These are phyloP conservation scores for Obba rivulosa DNA, from an alignment of 768 basidiomycete species.

Conservation along the genomic window DNA sequence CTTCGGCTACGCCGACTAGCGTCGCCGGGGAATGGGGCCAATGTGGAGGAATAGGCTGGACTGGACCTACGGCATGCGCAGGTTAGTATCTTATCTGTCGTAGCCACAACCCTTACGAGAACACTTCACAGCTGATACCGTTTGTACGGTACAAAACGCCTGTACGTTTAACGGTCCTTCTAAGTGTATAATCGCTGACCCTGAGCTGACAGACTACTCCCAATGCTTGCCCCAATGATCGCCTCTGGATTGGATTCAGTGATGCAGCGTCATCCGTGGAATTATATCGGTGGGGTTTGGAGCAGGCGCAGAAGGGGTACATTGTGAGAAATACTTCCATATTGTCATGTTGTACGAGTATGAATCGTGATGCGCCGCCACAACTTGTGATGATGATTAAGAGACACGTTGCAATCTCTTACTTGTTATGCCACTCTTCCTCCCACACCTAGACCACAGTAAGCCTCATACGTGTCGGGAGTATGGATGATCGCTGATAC, in stretches of 20 bases:
- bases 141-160: slow-evolving; percentile 32
- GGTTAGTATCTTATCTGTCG: background rate
- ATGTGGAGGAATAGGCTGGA: slow-evolving; percentile 41
- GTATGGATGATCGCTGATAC: slow-evolving; percentile 25
- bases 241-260: too few relatives aligned
- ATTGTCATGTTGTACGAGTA: background rate
- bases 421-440: slow-evolving; percentile 25
- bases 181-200: background rate
- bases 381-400: too few relatives aligned
- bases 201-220: slow-evolving; percentile 32
- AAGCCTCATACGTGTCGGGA: background rate
- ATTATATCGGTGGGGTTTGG: too few relatives aligned
- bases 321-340: background rate
- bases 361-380: background rate
- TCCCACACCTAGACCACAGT: slow-evolving; percentile 18
- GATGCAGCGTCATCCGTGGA: too few relatives aligned
- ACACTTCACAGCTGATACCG: slow-evolving; percentile 20
- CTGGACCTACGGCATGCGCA: slow-evolving; percentile 36
- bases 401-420: background rate
- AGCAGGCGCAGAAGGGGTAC: background rate
- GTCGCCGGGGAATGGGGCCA: slow-evolving; percentile 31
- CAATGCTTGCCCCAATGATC: slow-evolving; percentile 34
- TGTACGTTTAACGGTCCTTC: slow-evolving; percentile 28
- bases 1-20: slow-evolving; percentile 15
- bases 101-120: background rate